A percentile compares a stretch with the other conserved stretches of the same genome.
phyloP scores from a whole-genome alignment of 441 rosid genomes.

The Isatis lusitanica region DNA sequence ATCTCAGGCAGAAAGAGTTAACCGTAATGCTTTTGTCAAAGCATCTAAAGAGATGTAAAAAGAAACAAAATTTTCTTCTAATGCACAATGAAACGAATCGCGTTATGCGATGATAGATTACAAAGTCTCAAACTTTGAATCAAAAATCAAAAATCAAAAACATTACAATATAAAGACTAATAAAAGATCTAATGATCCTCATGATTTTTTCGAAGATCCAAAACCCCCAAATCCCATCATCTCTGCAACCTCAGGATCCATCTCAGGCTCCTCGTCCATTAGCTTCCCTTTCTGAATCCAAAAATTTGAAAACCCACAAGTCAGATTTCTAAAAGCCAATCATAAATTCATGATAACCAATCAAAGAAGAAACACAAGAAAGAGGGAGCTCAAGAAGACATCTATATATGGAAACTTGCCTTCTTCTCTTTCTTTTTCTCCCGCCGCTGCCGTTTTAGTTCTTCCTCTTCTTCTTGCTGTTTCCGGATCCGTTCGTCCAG shows the following conservation, averaged over 20 bases:
- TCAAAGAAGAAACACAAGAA: neutral
- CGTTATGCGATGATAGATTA: neutral
- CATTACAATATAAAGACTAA: slow-evolving; percentile 1
- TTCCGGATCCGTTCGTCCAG: slow-evolving; percentile 83
- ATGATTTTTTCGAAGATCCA: slow-evolving; percentile 71
- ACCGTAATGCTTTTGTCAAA: neutral
- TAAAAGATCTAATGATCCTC: slow-evolving; percentile 3
- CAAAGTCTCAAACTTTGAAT: slow-evolving; percentile 20
- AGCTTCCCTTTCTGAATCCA: slow-evolving; percentile 76
- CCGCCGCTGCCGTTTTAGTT: slow-evolving; percentile 64
- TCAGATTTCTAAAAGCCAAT: slow-evolving; percentile 14
- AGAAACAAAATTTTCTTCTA: neutral
- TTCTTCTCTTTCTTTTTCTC: slow-evolving; percentile 96
- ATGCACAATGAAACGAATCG: neutral
- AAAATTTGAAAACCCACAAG: neutral
- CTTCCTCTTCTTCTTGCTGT: slow-evolving; percentile 94
- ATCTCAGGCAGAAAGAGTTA: neutral
- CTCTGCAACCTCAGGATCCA: slow-evolving; percentile 90
- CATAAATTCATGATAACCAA: neutral
- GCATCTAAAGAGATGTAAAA: neutral
- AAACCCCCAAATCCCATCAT: slow-evolving; percentile 98
- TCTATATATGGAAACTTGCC: slow-evolving; percentile 41
- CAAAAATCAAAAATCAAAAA: neutral
- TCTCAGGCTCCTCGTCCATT: slow-evolving; percentile 74
- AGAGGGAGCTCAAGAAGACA: neutral